Base-by-base conservation (phyloP, 176 grass and related monocot genomes). In the Avena eriantha region DNA sequence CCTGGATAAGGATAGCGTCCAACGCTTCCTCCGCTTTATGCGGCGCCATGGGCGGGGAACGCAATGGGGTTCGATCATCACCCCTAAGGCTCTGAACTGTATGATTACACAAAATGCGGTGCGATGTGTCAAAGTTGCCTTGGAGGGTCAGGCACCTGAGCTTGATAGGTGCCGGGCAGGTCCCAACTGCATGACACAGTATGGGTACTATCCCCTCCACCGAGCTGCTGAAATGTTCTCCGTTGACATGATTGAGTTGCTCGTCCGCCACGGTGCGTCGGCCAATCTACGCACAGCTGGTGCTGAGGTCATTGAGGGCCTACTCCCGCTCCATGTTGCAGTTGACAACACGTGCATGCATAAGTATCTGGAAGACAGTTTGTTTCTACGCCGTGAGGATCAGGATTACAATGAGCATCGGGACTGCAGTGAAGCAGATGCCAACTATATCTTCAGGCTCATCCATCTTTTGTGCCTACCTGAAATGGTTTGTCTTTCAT, bases 211-310 rank as follows among this genome's bases (percentile, higher is more conserved):
- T 7, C 63, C 76, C 16, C 63, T 86, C 36, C 84, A 79, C 17
- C 3, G 56, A 86, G 84, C 64, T 69, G 84, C 76, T 70, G 76
- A 86, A 21, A n/a, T 15, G 11, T 86, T 86, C 12, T 86, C 50
- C 11, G 61, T 86, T 59, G 64, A 71, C 64, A 86, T 86, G 84
- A 69, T 86, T 24, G 69, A 86, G 48, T 79, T 86, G 76, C 84
- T 86, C 3, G 2, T 86, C 0, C 13, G n/a, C 4, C 56, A 79
- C 21, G 65, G 76, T 24, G 84, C 76, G 7, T 58, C 50, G 0
- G 76, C 84, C 18, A 86, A 79, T 71, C 10, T 79, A 79, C 76
- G 84, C 84, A 86, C 84, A 1, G 64, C 49, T 12, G 76, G 84
- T 2, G 21, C 1, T 33, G 17, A 59, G 22, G 35, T 79, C 63